Evolutionary conservation across 2,329 filamentous ascomycete genomes (phyloP).

Genomic region (Knufia petricola): DNA sequence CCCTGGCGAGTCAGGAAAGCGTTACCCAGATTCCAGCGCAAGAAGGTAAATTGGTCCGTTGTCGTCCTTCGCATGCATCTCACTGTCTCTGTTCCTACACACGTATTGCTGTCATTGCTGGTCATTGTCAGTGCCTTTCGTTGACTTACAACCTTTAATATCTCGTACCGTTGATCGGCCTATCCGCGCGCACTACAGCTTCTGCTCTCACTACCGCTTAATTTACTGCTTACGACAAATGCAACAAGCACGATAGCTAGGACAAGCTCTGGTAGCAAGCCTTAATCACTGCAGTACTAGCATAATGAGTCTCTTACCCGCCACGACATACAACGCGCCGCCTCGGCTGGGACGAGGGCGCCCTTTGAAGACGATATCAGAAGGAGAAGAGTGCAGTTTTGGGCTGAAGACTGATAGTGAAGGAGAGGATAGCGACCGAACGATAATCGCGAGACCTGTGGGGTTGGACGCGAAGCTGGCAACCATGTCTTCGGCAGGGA

Average conservation of each 20-base stretch:
- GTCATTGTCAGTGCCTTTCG: conserved; percentile 10
- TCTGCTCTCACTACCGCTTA: not conserved
- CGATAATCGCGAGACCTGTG: conserved; percentile 23
- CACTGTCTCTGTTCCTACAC: conserved; percentile 1
- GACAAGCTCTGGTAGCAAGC: not conserved
- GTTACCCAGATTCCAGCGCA: not conserved
- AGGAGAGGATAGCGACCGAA: conserved; percentile 31
- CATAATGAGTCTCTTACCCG: conserved; percentile 33
- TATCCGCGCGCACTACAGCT: not conserved
- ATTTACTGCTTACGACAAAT: conserved; percentile 1
- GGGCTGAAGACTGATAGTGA: conserved; percentile 27
- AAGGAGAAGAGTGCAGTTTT: conserved; percentile 34
- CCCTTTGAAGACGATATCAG: conserved; percentile 56
- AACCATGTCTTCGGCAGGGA: conserved; percentile 17
- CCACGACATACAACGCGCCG: conserved; percentile 43
- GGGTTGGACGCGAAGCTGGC: conserved; percentile 25
- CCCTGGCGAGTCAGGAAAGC: not conserved
- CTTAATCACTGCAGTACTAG: not conserved
- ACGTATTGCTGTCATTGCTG: conserved; percentile 8
- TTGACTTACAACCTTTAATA: conserved; percentile 8
- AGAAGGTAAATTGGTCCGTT: not conserved
- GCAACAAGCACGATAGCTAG: not conserved
- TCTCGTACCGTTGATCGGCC: conserved; percentile 4
- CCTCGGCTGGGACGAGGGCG: conserved; percentile 49
- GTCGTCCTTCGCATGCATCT: conserved; percentile 4